These are phyloP conservation scores for Citrus sp. DNA, from an alignment of 345 rosid species.

Conservation along the genomic window DNA sequence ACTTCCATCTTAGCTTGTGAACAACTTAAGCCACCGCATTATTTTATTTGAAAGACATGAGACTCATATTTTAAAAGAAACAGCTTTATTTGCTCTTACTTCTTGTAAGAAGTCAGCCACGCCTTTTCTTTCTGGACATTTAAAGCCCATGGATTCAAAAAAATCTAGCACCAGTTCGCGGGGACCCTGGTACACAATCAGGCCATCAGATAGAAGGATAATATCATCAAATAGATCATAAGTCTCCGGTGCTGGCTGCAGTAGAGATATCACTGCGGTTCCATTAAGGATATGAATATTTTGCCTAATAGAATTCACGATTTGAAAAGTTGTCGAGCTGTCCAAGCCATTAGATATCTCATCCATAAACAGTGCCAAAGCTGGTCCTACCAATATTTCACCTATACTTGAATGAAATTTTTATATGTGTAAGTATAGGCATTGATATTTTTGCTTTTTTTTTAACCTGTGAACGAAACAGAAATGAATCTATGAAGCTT, in stretches of 20 bases:
- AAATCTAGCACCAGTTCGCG: slow-evolving; percentile 21
- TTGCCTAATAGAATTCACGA: slow-evolving; percentile 57
- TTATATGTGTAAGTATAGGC: not conserved
- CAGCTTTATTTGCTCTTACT: slow-evolving; percentile 31
- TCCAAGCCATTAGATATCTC: slow-evolving; percentile 80
- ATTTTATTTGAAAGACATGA: not conserved
- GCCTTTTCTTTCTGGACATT: slow-evolving; percentile 72
- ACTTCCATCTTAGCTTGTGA: not conserved
- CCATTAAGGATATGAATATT: slow-evolving; percentile 46
- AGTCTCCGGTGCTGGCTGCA: slow-evolving; percentile 83
- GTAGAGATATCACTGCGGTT: slow-evolving; percentile 74
- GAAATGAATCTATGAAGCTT: not conserved
- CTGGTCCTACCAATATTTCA: slow-evolving; percentile 75
- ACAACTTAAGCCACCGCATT: not conserved
- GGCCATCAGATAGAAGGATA: slow-evolving; percentile 63
- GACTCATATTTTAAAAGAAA: slow-evolving; percentile 11
- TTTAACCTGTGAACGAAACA: not conserved
- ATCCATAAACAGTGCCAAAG: slow-evolving; percentile 66
- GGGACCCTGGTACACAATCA: slow-evolving; percentile 10
- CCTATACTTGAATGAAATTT: slow-evolving; percentile 30
- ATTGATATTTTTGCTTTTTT: not conserved
- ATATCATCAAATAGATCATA: slow-evolving; percentile 71
- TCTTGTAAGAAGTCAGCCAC: slow-evolving; percentile 80
- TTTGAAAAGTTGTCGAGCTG: slow-evolving; percentile 72
- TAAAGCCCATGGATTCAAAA: slow-evolving; percentile 62